Base-by-base conservation (phyloP, 495 filamentous ascomycete species). In the Xylaria scruposa region DNA sequence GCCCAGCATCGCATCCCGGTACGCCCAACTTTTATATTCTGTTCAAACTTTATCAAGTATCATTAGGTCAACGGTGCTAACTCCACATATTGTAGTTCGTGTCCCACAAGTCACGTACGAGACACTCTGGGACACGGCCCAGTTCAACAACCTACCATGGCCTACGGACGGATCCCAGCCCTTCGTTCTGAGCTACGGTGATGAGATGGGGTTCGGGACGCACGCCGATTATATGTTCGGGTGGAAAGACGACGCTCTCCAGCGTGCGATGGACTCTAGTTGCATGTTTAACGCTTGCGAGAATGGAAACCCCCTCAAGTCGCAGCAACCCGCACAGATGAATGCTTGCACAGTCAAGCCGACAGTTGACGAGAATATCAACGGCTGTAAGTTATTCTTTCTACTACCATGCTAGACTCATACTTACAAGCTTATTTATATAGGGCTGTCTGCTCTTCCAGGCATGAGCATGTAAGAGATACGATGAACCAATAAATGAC, bases 31-130 rank as follows among this genome's bases (percentile, higher is more conserved):
- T 6, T 49, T 19, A 49, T 5, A 9, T 33, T 21, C 19, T 6
- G 29, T 26, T 33, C 24, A 12, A 12, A 15, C 13, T 21, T 49
- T 8, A 36, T 29, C 3, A 15, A 26, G 2, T 47, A 46, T 63
- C 26, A 1, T 12, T 0, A 60, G 29, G 21, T 21, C 12, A 29
- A 38, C 7, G 33, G 38, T 40, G n/a, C 53, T 58, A 19, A 58
- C 3, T 58, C 6, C 15, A 0, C 29, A 2, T 58, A 7, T 26
- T 9, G 38, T 56, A 67, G 78, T 84, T 26, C 79, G 82, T 60
- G 78, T 86, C 29, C 82, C 85, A 9, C 85, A 87, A 73, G 78
- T 87, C 10, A 81, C 83, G 17, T 86, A 85, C 79, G 85, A 87
- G 76, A 85, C 85, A 4, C 80, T 86, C 31, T 87, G 85, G 84